Percentiles rank a stretch among this genome's conserved stretches.
Conservation (phyloP, 2,329 filamentous ascomycete genomes). For the Coniochaeta sp. region DNA sequence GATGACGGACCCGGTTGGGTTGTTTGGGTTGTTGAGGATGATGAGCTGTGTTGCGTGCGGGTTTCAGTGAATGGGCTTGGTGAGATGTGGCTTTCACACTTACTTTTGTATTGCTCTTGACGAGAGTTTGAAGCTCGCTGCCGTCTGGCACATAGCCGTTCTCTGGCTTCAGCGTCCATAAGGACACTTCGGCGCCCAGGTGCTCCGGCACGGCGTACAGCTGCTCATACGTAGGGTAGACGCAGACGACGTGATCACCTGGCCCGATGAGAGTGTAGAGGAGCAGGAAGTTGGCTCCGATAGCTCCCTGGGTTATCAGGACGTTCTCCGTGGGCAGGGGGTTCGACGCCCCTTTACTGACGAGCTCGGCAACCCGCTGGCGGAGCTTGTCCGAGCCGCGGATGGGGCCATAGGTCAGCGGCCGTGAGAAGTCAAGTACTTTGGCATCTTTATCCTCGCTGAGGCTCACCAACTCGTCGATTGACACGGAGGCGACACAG, state of each 20-base stretch:
- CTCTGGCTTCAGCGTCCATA: conserved; percentile 63
- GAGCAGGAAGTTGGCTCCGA: conserved; percentile 75
- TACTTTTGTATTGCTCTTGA: conserved; percentile 64
- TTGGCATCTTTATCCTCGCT: conserved; percentile 42
- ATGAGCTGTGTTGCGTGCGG: conserved; percentile 38
- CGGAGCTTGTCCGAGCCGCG: conserved; percentile 58
- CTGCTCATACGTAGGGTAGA: conserved; percentile 83
- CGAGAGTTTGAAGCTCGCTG: conserved; percentile 55
- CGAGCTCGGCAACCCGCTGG: conserved; percentile 55
- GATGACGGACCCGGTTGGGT: conserved; percentile 69
- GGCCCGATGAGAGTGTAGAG: conserved; percentile 65
- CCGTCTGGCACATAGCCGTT: conserved; percentile 62
- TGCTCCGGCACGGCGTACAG: conserved; percentile 68
- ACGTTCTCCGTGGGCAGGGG: conserved; percentile 48
- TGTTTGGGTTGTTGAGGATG: conserved; percentile 66
- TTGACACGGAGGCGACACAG: conserved; percentile 66
- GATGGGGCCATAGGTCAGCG: conserved; percentile 68
- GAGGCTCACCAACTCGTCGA: conserved; percentile 57
- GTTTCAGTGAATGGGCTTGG: conserved; percentile 24
- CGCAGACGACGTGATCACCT: conserved; percentile 78
- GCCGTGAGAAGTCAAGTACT: conserved; percentile 43
- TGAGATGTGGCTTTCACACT: conserved; percentile 27
- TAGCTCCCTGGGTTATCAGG: conserved; percentile 72
- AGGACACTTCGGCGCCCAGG: conserved; percentile 66
- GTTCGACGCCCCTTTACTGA: conserved; percentile 45